These are phyloP conservation scores for Lodderomyces parapsilosis DNA, from an alignment of 1,139 yeast genomes.

Conservation along the genomic window DNA sequence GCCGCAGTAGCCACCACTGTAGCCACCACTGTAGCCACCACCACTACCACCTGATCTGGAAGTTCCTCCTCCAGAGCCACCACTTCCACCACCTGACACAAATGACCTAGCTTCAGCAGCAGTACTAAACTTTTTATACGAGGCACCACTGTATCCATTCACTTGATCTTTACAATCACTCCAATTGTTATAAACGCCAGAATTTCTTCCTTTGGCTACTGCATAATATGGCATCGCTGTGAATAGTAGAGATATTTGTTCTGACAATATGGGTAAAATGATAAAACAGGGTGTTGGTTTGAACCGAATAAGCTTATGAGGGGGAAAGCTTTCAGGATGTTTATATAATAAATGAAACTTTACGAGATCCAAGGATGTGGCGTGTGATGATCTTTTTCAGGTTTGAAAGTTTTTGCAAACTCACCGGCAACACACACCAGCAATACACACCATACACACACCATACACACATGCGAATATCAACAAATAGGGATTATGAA, in stretches of 20 bases:
- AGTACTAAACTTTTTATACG: conserved; percentile 52
- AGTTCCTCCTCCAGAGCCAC: background rate
- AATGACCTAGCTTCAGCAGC: conserved; percentile 40
- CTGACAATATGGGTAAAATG: too few relatives aligned
- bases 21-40: background rate
- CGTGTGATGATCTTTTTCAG: too few relatives aligned
- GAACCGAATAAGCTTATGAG: too few relatives aligned
- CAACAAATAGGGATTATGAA: too few relatives aligned
- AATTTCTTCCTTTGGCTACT: conserved; percentile 52
- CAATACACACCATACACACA: too few relatives aligned
- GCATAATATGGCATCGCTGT: conserved; percentile 46
- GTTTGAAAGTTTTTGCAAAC: too few relatives aligned
- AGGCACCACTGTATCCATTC: conserved; percentile 53
- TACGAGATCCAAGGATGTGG: too few relatives aligned
- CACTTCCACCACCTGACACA: conserved; percentile 5
- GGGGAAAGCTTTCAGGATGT: too few relatives aligned
- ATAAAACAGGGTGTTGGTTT: too few relatives aligned
- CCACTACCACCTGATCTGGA: background rate
- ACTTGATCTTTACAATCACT: conserved; percentile 45
- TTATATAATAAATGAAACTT: too few relatives aligned
- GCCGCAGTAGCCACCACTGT: background rate
- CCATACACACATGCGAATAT: too few relatives aligned
- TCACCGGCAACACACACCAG: too few relatives aligned
- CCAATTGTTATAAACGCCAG: conserved; percentile 60
- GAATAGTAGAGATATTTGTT: background rate